phyloP scores from a whole-genome alignment of 192 early-diverging fungal species.

The Umbelopsis sp. region DNA sequence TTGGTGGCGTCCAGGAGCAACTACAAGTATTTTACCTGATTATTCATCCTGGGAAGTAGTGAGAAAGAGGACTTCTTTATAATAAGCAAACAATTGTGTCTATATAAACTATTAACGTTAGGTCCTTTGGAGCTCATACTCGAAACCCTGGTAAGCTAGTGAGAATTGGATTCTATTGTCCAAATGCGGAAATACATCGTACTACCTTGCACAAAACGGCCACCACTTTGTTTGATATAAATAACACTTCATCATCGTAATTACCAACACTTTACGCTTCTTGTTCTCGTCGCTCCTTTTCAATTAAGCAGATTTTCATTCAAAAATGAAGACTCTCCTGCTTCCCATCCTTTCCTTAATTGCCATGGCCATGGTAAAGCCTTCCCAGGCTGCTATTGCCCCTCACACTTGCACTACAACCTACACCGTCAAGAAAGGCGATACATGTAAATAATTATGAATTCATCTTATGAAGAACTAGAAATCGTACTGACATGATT shows the following conservation, averaged over 20 bases:
- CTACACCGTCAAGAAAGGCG: neutral
- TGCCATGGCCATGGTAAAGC: neutral
- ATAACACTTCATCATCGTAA: neutral
- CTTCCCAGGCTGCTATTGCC: neutral
- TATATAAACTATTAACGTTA: neutral
- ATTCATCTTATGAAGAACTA: too few relatives aligned
- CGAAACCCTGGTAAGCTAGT: neutral
- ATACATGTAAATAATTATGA: constrained; percentile 1
- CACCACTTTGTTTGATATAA: neutral
- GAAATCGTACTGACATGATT: too few relatives aligned
- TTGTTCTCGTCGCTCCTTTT: neutral
- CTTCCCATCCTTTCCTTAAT: constrained; percentile 12
- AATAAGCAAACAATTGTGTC: too few relatives aligned
- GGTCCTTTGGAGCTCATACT: neutral
- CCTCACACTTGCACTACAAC: neutral
- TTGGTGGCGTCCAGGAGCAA: neutral
- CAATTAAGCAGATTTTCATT: neutral
- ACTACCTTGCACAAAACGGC: neutral
- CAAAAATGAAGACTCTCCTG: neutral
- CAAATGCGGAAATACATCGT: neutral
- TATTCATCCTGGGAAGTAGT: too few relatives aligned
- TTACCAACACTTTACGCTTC: too few relatives aligned
- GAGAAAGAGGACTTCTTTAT: too few relatives aligned
- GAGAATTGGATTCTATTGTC: neutral
- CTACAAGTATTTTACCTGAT: too few relatives aligned